Evolutionary conservation across 1,139 yeast species (phyloP).

Genomic region (Zhuliangozyma parablackwelliae): DNA sequence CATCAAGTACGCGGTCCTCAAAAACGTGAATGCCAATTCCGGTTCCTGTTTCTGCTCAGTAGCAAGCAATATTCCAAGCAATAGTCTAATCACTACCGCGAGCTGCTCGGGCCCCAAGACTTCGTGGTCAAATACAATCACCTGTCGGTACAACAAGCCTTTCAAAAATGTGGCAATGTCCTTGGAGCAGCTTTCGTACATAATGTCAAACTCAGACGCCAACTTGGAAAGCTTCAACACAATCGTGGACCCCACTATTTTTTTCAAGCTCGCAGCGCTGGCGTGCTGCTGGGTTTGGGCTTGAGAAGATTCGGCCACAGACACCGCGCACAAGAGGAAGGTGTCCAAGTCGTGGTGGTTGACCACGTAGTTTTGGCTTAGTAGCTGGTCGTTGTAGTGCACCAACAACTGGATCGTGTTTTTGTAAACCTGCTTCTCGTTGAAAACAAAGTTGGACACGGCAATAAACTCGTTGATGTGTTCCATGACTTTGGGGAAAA

Average conservation of each 20-base stretch:
- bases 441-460: conserved; percentile 32
- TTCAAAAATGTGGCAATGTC: conserved; percentile 16
- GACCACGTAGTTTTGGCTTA: conserved; percentile 24
- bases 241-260: conserved; percentile 26
- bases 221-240: conserved; percentile 23
- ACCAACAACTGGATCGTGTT: conserved; percentile 22
- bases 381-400: conserved; percentile 19
- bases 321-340: conserved; percentile 27
- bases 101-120: conserved; percentile 27
- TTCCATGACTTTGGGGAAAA: conserved; percentile 35
- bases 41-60: conserved; percentile 9
- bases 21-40: conserved; percentile 32
- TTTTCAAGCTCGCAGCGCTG: conserved; percentile 13
- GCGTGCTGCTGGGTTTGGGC: neutral
- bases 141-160: conserved; percentile 41
- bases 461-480: conserved; percentile 34
- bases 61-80: conserved; percentile 22
- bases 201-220: conserved; percentile 6
- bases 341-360: conserved; percentile 20
- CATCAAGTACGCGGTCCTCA: conserved; percentile 34
- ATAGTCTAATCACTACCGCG: conserved; percentile 25
- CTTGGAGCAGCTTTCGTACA: conserved; percentile 1
- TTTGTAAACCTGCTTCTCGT: conserved; percentile 29
- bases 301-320: conserved; percentile 27
- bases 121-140: conserved; percentile 31